These are phyloP conservation scores for Wakefieldia striispora DNA, from an alignment of 768 basidiomycete genomes.

Conservation along the genomic window DNA sequence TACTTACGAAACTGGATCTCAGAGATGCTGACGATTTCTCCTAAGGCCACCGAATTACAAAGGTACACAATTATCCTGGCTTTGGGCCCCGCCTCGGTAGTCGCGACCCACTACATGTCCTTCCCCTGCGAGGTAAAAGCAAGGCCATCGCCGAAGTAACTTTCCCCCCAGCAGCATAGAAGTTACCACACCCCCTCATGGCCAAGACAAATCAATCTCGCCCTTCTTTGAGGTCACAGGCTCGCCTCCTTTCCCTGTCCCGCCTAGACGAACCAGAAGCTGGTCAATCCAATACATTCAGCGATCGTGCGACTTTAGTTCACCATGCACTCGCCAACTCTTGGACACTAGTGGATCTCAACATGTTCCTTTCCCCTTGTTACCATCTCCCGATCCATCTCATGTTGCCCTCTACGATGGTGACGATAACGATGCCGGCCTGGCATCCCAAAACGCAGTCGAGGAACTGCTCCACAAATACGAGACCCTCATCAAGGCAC, in stretches of 20 bases:
- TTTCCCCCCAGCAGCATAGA: slow-evolving; percentile 8
- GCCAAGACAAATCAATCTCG: slow-evolving; percentile 4
- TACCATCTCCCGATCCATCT: too few species aligned
- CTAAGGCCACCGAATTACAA: not conserved
- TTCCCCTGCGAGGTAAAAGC: slow-evolving; percentile 2
- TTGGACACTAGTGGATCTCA: too few species aligned
- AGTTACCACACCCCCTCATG: slow-evolving; percentile 8
- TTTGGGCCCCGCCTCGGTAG: not conserved
- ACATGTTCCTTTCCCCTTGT: too few species aligned
- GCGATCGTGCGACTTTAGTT: not conserved
- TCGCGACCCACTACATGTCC: not conserved
- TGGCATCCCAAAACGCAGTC: too few species aligned
- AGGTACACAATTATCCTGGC: slow-evolving; percentile 1
- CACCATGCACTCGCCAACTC: not conserved
- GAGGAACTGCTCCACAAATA: too few species aligned
- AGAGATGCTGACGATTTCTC: slow-evolving; percentile 1
- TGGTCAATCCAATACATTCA: not conserved
- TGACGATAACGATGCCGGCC: too few species aligned
- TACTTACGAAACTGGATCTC: not conserved
- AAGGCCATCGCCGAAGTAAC: not conserved
- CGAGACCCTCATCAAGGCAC: too few species aligned
- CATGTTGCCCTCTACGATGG: too few species aligned
- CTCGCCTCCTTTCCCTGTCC: not conserved
- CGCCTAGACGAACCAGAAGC: slow-evolving; percentile 8
- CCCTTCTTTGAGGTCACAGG: not conserved